Percentiles rank a stretch among this genome's conserved stretches.
phyloP scores from a whole-genome alignment of 192 early-diverging fungal species.

The Coemansia sp. region DNA sequence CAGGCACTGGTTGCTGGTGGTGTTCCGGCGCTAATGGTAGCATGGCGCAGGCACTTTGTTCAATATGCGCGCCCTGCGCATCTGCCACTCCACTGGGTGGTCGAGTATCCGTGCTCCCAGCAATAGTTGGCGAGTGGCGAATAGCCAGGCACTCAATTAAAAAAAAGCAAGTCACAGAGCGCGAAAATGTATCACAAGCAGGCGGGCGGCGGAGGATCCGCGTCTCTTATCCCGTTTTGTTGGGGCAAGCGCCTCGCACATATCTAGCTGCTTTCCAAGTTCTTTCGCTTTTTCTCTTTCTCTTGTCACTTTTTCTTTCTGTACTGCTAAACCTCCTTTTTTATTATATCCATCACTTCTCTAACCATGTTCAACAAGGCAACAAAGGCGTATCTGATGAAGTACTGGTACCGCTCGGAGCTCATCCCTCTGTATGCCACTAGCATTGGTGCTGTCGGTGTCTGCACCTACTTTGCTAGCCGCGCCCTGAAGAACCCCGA shows the following conservation, averaged over 20 bases:
- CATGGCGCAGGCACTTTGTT: constrained; percentile 50
- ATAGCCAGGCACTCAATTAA: neutral
- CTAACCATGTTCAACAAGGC: constrained; percentile 45
- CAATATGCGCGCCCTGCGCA: constrained; percentile 19
- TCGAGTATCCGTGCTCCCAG: constrained; percentile 11
- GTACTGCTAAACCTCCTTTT: constrained; percentile 15
- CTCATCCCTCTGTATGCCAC: constrained; percentile 52
- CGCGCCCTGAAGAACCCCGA: constrained; percentile 48
- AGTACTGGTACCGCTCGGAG: constrained; percentile 53
- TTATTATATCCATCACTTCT: constrained; percentile 8
- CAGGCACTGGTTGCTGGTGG: constrained; percentile 10
- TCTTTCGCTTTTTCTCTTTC: constrained; percentile 13
- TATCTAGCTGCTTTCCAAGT: neutral
- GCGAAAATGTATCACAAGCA: neutral
- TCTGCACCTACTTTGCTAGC: constrained; percentile 33
- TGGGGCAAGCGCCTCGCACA: neutral
- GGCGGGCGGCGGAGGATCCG: neutral
- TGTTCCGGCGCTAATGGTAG: constrained; percentile 15
- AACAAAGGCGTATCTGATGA: constrained; percentile 47
- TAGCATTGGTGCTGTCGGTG: constrained; percentile 34
- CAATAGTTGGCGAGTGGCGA: neutral
- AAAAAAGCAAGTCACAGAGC: neutral
- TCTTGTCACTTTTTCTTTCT: constrained; percentile 10
- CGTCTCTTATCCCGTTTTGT: neutral
- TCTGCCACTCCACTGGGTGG: constrained; percentile 45